A percentile compares a stretch with the other conserved stretches of the same genome.
phyloP scores from a whole-genome alignment of 805 yeast genomes.

The Isabelozyma heimii region DNA sequence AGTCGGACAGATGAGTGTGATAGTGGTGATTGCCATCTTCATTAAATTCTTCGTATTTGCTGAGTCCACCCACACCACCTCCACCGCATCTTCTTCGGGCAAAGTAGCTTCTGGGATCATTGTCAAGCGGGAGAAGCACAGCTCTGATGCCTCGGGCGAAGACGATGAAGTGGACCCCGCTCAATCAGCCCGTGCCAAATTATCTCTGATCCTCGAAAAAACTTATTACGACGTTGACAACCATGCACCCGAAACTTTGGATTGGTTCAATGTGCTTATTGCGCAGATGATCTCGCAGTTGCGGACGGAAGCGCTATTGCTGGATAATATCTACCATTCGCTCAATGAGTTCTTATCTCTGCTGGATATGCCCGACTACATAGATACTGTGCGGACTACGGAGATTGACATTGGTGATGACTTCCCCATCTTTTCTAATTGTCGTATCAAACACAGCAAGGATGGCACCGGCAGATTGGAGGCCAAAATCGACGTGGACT shows the following conservation, averaged over 20 bases:
- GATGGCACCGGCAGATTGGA: slow-evolving; percentile 58
- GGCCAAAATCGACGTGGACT: slow-evolving; percentile 88
- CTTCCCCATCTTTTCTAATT: slow-evolving; percentile 91
- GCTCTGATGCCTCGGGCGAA: background rate
- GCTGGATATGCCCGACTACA: slow-evolving; percentile 72
- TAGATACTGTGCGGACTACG: slow-evolving; percentile 74
- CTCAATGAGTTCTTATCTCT: slow-evolving; percentile 63
- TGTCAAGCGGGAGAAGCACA: slow-evolving; percentile 26
- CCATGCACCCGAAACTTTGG: slow-evolving; percentile 87
- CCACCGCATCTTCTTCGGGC: slow-evolving; percentile 14
- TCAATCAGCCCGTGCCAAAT: slow-evolving; percentile 11
- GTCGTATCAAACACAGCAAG: slow-evolving; percentile 68
- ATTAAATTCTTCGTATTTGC: slow-evolving; percentile 76
- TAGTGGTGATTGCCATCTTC: slow-evolving; percentile 59
- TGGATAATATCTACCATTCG: slow-evolving; percentile 81
- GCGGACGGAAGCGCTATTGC: slow-evolving; percentile 81
- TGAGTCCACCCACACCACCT: slow-evolving; percentile 50
- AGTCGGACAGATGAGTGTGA: slow-evolving; percentile 71
- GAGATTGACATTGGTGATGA: slow-evolving; percentile 94
- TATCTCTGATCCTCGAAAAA: slow-evolving; percentile 69
- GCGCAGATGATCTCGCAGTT: slow-evolving; percentile 89
- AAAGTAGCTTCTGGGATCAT: slow-evolving; percentile 32
- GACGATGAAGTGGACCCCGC: slow-evolving; percentile 11
- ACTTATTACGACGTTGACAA: slow-evolving; percentile 88
- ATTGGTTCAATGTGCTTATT: slow-evolving; percentile 93